These are phyloP conservation scores for Aspergillus tubingensis DNA, from an alignment of 2,329 filamentous ascomycete species.

Conservation along the genomic window DNA sequence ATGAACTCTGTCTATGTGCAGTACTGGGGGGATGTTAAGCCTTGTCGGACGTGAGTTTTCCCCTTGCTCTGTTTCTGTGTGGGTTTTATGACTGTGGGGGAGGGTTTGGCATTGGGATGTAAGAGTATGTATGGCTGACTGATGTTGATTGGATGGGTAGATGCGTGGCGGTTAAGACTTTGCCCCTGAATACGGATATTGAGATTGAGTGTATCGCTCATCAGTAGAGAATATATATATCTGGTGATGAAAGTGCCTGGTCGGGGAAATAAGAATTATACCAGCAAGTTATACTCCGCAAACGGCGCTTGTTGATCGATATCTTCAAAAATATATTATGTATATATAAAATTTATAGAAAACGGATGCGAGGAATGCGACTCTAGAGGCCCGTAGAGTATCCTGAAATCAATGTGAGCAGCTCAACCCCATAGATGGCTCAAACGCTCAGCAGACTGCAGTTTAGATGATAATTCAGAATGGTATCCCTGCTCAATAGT, in stretches of 20 bases:
- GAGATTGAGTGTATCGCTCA: constrained; percentile 79
- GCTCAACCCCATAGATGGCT: no score
- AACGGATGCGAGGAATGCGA: no score
- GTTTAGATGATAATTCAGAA: no score
- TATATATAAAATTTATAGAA: no score
- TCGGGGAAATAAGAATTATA: no score
- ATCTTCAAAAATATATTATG: no score
- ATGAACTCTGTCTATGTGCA: constrained; percentile 87
- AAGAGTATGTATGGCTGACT: background rate
- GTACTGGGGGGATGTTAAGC: constrained; percentile 66
- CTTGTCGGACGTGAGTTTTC: constrained; percentile 42
- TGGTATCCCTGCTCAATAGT: constrained; percentile 27
- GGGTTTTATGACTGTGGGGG: background rate
- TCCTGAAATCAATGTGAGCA: no score
- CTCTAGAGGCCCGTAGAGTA: no score
- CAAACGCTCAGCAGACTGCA: no score
- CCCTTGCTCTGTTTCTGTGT: background rate
- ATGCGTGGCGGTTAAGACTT: constrained; percentile 84
- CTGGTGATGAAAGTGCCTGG: no score
- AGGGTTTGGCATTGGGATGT: background rate
- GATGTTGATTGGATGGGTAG: constrained; percentile 14
- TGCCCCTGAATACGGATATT: constrained; percentile 82
- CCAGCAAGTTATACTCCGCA: no score
- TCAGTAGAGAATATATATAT: background rate
- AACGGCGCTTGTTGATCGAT: no score